Base-by-base conservation (phyloP, 257 asterid species). In the Verbascum thapsus region DNA sequence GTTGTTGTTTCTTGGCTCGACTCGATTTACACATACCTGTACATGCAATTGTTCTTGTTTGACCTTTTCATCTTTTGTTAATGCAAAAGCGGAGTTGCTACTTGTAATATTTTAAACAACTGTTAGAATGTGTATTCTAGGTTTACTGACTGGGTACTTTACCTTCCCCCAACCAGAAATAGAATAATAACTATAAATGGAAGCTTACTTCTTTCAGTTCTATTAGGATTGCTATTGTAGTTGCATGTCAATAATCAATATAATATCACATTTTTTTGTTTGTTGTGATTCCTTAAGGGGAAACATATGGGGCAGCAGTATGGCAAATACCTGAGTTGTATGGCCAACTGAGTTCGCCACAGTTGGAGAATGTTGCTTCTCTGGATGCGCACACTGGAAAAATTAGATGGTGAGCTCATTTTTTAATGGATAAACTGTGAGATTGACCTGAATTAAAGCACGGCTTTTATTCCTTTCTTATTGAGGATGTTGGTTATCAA, bases 311-410 rank as follows among this genome's bases (percentile, higher is more conserved):
- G 67, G 97, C 97, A 63, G 94, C 95, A 16, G 83, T 94, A 47
- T 94, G 97, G 97, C 99, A 85, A 75, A 90, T 94, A 45, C 96
- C 96, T 0, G 99, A 94, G 88, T 72, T 94, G 68, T 94, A 94
- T 74, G 99, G 97, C 67, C 96, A 94, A 70, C 75, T 81, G 50
- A 94, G 86, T 75, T 94, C 97, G 62, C 97, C 99, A 45, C 96
- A 94, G 53, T 66, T 94, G 80, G 95, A 94, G 72, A 78, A 63
- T 63, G 72, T 94, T 34, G 97, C 95, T 61, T 79, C 94, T 68
- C 91, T 94, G 38, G 92, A 94, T 74, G 96, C 83, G 11, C 97
- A 90, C 67, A 64, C 74, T 64, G 64, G 82, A 57, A 94, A 81
- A 81, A 87, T 90, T 72, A 90, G 80, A 82, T 70, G 99, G 99